These are phyloP conservation scores for Sugiyamaella castrensis DNA, from an alignment of 1,139 yeast genomes.

Conservation along the genomic window DNA sequence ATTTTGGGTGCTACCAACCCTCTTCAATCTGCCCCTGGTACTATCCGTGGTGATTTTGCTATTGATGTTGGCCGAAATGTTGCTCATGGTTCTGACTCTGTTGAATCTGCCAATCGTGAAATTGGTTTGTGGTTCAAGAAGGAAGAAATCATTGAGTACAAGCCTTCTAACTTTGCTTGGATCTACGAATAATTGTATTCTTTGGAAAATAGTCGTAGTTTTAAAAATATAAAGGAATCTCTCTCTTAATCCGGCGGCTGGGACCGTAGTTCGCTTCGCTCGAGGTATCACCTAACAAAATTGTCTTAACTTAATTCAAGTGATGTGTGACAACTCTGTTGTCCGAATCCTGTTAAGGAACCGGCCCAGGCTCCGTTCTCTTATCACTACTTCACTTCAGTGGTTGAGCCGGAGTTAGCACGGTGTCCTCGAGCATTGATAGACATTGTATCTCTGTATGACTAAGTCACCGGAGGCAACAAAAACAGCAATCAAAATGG, in stretches of 20 bases:
- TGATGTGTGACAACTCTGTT: too few relatives aligned
- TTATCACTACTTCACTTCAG: too few relatives aligned
- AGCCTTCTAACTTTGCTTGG: slow-evolving; percentile 81
- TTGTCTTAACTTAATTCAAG: too few relatives aligned
- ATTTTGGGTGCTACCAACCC: slow-evolving; percentile 99
- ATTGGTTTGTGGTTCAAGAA: slow-evolving; percentile 96
- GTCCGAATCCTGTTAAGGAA: too few relatives aligned
- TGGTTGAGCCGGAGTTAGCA: too few relatives aligned
- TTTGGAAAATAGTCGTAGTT: background rate
- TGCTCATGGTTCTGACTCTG: slow-evolving; percentile 99
- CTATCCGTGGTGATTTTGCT: slow-evolving; percentile 92
- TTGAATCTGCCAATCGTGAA: slow-evolving; percentile 96
- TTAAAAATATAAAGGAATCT: background rate
- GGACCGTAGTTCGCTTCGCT: slow-evolving; percentile 1
- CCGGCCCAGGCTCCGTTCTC: too few relatives aligned
- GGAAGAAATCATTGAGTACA: slow-evolving; percentile 94
- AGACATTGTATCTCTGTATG: too few relatives aligned
- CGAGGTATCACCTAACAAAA: background rate
- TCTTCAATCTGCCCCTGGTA: slow-evolving; percentile 94
- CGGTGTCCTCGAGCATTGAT: too few relatives aligned
- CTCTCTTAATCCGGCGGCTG: slow-evolving; percentile 1
- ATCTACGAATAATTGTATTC: slow-evolving; percentile 71
- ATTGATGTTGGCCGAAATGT: slow-evolving; percentile 98
- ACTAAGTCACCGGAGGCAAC: too few relatives aligned
- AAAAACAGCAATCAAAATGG: too few relatives aligned